Base-by-base conservation (phyloP, 352 stramenopile genomes). In the Globisporangium canariense region DNA sequence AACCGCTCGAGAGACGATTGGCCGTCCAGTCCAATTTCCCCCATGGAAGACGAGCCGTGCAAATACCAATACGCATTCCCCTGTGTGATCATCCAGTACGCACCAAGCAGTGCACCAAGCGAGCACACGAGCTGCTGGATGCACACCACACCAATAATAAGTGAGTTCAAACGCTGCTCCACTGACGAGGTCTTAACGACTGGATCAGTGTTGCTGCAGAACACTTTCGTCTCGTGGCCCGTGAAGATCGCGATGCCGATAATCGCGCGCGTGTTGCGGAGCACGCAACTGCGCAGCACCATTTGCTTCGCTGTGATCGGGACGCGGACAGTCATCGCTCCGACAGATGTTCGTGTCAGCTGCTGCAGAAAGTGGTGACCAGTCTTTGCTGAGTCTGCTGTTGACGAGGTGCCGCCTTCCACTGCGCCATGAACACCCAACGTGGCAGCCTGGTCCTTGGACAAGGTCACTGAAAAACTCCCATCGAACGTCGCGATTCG, bases 161-260 rank as follows among this genome's bases (percentile, higher is more conserved):
- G 70, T 30, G 66, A 58, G 50, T 93, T 93, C 10, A 93, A 66
- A 14, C 81, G 79, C 36, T 83, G 72, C 51, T 93, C 86, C 10
- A 95, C 85, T 0, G 83, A 92, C 6, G 84, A 93, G 0, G 75
- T 89, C 66, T 95, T 95, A 6, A 92, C 75, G 30, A 89, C 70
- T 14, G 81, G 79, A 16, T 90, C 79, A 6, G 79, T 89, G 58
- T 91, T 91, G 67, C 82, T 93, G 60, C 83, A 93, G 58, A 91
- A 91, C 0, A 94, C 83, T 57, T 94, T 94, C 3, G 83, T 89
- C 62, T 94, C 86, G 50, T 91, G 86, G 13, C 86, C 86, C 8
- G 91, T 98, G 65, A 98, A 97, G 47, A 98, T 73, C 40, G 97
- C 88, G 58, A 97, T 69, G 0, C 93, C 89, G 32, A 85, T 86